Percentiles rank a stretch among this genome's conserved stretches.
These are phyloP conservation scores for Pythium angustatum DNA, from an alignment of 352 stramenopile genomes.

Conservation along the genomic window DNA sequence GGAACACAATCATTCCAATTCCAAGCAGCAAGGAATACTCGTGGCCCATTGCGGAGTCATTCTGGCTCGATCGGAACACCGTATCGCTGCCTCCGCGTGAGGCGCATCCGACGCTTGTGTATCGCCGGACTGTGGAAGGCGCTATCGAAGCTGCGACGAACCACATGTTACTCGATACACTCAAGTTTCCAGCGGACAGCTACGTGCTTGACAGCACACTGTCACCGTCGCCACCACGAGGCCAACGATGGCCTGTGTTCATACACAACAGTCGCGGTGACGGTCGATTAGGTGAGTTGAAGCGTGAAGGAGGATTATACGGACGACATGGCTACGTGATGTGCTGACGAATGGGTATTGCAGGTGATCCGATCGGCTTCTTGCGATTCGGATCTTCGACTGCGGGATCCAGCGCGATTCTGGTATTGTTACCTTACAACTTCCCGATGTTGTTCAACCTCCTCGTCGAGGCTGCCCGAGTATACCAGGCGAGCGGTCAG, in stretches of 20 bases:
- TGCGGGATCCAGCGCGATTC: slow-evolving; percentile 41
- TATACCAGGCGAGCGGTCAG: slow-evolving; percentile 80
- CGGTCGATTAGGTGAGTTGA: slow-evolving; percentile 55
- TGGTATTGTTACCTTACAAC: slow-evolving; percentile 90
- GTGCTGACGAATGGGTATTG: background rate
- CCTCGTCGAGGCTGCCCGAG: slow-evolving; percentile 77
- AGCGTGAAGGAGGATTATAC: too few relatives aligned
- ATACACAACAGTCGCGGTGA: slow-evolving; percentile 81
- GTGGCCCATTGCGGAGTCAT: slow-evolving; percentile 82
- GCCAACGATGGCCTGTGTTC: slow-evolving; percentile 84
- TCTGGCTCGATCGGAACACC: slow-evolving; percentile 86
- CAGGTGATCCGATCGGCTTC: slow-evolving; percentile 82
- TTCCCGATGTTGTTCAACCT: slow-evolving; percentile 81
- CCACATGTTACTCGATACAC: slow-evolving; percentile 86
- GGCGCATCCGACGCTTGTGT: slow-evolving; percentile 76
- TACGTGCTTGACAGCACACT: slow-evolving; percentile 69
- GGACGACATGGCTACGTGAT: too few relatives aligned
- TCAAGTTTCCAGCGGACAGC: slow-evolving; percentile 84
- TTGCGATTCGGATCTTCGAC: slow-evolving; percentile 46
- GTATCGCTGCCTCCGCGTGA: slow-evolving; percentile 70
- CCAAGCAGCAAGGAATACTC: slow-evolving; percentile 76
- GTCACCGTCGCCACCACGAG: slow-evolving; percentile 59
- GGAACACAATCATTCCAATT: slow-evolving; percentile 77
- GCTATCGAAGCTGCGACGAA: slow-evolving; percentile 82
- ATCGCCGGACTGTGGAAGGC: slow-evolving; percentile 65